These are phyloP conservation scores for Luffa aegyptiaca DNA, from an alignment of 306 rosid species.

Conservation along the genomic window DNA sequence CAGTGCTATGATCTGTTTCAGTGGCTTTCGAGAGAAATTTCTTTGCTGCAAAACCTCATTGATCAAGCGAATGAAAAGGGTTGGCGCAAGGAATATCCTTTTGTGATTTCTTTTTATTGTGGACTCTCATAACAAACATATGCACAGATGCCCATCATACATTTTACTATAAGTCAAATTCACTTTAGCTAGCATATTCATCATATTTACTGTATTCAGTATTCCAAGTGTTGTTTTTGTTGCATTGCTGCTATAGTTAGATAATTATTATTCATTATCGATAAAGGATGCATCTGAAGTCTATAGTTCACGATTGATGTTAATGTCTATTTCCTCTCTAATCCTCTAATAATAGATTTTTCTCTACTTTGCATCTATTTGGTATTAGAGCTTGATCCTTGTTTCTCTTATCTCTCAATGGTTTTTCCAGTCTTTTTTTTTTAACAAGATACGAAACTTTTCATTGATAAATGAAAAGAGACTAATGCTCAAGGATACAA, in stretches of 20 bases:
- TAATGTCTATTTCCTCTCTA: not conserved
- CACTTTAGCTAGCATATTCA: not conserved
- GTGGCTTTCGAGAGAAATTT: constrained; percentile 67
- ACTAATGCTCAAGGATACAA: too few relatives aligned
- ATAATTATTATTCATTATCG: not conserved
- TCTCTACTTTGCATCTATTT: not conserved
- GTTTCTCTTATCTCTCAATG: not conserved
- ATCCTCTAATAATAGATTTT: not conserved
- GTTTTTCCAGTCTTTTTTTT: not conserved
- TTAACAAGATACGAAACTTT: not conserved
- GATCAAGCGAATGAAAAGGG: constrained; percentile 88
- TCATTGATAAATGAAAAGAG: too few relatives aligned
- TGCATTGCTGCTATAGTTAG: not conserved
- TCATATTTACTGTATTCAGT: not conserved
- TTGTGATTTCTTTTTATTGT: constrained; percentile 12
- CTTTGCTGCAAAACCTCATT: constrained; percentile 42
- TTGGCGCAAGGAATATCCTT: constrained; percentile 95
- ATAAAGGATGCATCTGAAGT: not conserved
- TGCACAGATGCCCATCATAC: not conserved
- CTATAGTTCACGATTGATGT: not conserved
- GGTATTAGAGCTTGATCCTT: not conserved
- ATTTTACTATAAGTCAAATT: not conserved
- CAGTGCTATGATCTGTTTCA: constrained; percentile 22
- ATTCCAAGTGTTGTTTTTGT: not conserved
- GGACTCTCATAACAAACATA: not conserved